Conservation (phyloP, 148 eudicot genomes). For the Diospyros lotus region DNA sequence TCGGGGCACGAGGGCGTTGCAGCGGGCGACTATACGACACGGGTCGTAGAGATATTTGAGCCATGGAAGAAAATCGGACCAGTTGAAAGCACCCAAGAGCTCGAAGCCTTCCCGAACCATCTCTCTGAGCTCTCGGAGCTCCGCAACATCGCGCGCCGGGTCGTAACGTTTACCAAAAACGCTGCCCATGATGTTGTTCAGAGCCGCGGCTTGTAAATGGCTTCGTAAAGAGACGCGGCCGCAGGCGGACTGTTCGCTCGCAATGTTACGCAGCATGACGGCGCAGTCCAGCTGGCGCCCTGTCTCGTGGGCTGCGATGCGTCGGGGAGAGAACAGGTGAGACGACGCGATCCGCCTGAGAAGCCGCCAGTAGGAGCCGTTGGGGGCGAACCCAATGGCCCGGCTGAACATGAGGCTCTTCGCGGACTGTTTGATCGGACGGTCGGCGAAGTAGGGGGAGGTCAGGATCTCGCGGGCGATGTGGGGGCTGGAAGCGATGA, state of each 20-base stretch:
- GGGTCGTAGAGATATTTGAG: conserved; percentile 49
- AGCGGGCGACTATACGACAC: conserved; percentile 24
- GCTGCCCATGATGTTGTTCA: conserved; percentile 49
- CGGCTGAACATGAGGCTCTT: conserved; percentile 57
- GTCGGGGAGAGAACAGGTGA: conserved; percentile 51
- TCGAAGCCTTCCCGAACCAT: conserved; percentile 67
- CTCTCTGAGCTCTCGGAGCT: conserved; percentile 36
- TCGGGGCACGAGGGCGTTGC: conserved; percentile 40
- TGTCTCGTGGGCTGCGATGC: conserved; percentile 41
- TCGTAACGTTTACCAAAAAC: conserved; percentile 52
- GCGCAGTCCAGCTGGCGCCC: conserved; percentile 41
- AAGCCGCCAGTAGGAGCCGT: conserved; percentile 60
- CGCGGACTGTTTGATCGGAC: conserved; percentile 69
- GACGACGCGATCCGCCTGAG: conserved; percentile 49
- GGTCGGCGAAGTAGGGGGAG: conserved; percentile 53
- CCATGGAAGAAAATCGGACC: conserved; percentile 63
- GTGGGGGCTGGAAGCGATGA: conserved; percentile 45
- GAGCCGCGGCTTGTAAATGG: conserved; percentile 45
- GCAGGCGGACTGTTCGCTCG: conserved; percentile 24
- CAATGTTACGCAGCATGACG: conserved; percentile 31
- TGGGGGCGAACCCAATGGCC: conserved; percentile 74
- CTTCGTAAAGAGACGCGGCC: conserved; percentile 36
- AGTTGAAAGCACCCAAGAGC: conserved; percentile 60
- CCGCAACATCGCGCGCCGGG: conserved; percentile 6
- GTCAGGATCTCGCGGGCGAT: conserved; percentile 52